Evolutionary conservation across 805 yeast genomes (phyloP).

Genomic region (Zygotorulaspora chibaensis): DNA sequence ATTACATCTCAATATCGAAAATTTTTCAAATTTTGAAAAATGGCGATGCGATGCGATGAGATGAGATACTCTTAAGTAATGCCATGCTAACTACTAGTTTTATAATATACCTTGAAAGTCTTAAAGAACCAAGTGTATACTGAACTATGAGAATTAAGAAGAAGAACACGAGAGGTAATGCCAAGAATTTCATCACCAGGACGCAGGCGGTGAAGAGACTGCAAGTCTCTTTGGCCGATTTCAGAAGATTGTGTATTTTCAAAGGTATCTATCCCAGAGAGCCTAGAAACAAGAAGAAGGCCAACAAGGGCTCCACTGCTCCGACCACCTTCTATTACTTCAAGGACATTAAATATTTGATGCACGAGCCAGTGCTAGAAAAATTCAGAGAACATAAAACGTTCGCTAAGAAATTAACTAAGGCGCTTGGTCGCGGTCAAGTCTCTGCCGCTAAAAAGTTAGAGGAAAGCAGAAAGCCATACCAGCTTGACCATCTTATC

Average conservation of each 20-base stretch:
- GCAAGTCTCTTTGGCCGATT: slow-evolving; percentile 92
- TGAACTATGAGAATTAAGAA: slow-evolving; percentile 61
- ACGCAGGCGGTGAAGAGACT: slow-evolving; percentile 89
- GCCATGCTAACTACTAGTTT: neutral
- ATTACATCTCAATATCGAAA: slow-evolving; percentile 10
- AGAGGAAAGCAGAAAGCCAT: slow-evolving; percentile 64
- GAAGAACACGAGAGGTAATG: slow-evolving; percentile 83
- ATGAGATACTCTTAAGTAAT: slow-evolving; percentile 10
- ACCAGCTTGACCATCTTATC: slow-evolving; percentile 83
- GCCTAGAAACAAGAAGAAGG: slow-evolving; percentile 92
- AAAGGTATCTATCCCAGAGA: slow-evolving; percentile 98
- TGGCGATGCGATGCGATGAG: slow-evolving; percentile 24
- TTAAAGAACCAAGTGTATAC: neutral
- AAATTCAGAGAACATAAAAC: slow-evolving; percentile 95
- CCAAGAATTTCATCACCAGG: slow-evolving; percentile 87
- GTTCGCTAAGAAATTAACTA: slow-evolving; percentile 84
- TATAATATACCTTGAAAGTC: neutral
- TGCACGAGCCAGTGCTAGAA: slow-evolving; percentile 89
- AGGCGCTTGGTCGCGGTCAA: slow-evolving; percentile 89
- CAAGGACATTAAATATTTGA: slow-evolving; percentile 89
- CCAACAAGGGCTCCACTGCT: slow-evolving; percentile 96
- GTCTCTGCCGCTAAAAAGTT: slow-evolving; percentile 80
- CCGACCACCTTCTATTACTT: slow-evolving; percentile 91
- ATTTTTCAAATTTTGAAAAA: slow-evolving; percentile 14
- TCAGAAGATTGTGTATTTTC: slow-evolving; percentile 94